These are phyloP conservation scores for Sphaerostilbella broomeana DNA, from an alignment of 2,329 filamentous ascomycete species.

Conservation along the genomic window DNA sequence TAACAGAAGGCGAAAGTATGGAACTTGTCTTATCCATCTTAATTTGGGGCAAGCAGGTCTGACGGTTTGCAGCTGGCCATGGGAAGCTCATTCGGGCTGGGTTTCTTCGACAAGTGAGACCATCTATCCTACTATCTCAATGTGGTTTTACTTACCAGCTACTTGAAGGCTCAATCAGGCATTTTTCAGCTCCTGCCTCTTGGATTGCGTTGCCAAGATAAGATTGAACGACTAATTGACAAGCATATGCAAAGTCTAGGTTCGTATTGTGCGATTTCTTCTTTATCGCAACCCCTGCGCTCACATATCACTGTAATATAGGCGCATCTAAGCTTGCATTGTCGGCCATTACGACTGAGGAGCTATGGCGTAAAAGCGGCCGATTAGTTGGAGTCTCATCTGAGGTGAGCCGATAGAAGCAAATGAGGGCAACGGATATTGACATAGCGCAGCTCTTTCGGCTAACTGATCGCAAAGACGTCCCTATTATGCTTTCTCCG, in stretches of 20 bases:
- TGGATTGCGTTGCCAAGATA: constrained; percentile 79
- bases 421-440: no score
- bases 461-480: constrained; percentile 70
- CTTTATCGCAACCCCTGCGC: no score
- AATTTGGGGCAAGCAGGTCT: constrained; percentile 9
- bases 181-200: constrained; percentile 89
- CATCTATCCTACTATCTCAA: constrained; percentile 6
- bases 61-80: constrained; percentile 48
- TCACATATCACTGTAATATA: constrained; percentile 18
- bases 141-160: neutral
- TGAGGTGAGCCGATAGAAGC: constrained; percentile 57
- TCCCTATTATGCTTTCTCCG: constrained; percentile 71
- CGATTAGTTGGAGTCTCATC: constrained; percentile 64
- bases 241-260: constrained; percentile 77
- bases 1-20: constrained; percentile 48
- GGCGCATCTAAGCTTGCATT: constrained; percentile 76
- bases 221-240: constrained; percentile 79
- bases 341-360: constrained; percentile 78
- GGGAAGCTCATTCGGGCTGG: constrained; percentile 63
- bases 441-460: constrained; percentile 80
- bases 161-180: constrained; percentile 66
- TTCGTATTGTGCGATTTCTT: no score
- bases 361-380: constrained; percentile 77
- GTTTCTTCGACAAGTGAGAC: constrained; percentile 61
- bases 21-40: neutral